Conservation (phyloP, 2,329 filamentous ascomycete species). For the Calonectria pteridis region DNA sequence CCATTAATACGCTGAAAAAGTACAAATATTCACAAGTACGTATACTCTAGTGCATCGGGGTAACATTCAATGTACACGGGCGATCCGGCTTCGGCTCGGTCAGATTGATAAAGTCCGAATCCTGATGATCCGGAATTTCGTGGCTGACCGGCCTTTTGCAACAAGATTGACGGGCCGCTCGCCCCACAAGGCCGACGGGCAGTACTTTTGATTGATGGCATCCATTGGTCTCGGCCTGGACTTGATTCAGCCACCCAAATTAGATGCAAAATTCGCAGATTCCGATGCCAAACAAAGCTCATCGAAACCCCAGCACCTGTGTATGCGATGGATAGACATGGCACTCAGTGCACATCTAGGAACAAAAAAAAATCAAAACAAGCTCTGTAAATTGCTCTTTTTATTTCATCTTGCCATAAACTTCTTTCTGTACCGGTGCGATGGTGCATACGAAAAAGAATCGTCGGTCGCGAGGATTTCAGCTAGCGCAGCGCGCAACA, state of each 20-base stretch:
- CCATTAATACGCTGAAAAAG: neutral
- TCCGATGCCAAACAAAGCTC: neutral
- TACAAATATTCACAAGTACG: neutral
- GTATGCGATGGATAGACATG: neutral
- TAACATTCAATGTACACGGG: neutral
- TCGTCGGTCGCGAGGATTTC: neutral
- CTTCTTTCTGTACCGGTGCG: no score
- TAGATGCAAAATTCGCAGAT: neutral
- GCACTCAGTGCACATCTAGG: no score
- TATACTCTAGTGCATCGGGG: no score
- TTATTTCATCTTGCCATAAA: no score
- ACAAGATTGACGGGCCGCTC: neutral
- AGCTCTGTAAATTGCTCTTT: no score
- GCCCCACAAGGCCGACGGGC: neutral
- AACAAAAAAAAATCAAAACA: no score
- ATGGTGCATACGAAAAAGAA: neutral
- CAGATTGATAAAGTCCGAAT: neutral
- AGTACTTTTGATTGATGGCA: neutral
- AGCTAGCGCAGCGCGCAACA: neutral
- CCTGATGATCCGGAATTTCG: neutral
- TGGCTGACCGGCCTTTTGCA: neutral
- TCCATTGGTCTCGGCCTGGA: neutral
- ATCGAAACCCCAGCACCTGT: neutral
- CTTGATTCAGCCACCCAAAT: neutral
- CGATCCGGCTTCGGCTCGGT: neutral